Base-by-base conservation (phyloP, 495 filamentous ascomycete species). In the Darksidea phi region DNA sequence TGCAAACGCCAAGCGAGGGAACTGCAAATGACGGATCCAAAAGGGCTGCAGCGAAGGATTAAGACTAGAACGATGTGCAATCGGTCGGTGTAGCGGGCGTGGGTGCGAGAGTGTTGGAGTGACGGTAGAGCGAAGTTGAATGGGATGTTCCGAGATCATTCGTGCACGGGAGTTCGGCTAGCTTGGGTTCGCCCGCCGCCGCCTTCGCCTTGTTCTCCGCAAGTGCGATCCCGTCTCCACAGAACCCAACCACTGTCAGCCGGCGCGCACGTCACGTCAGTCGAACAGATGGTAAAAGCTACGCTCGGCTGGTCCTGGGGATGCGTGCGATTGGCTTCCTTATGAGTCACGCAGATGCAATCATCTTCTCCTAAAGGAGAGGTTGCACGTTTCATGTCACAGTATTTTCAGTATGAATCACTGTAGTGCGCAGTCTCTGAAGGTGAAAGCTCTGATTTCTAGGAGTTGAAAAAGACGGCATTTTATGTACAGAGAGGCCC, bases 131-230 rank as follows among this genome's bases (percentile, higher is more conserved):
- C 21, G 36, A 47, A 43, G 36, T 55, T 15, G 34, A 12, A n/a
- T 4, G 5, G 18, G 25, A 48, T 48, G 46, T 48, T 48, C 25
- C 41, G 38, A 25, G 24, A 36, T 23, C 24, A 26, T 43, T 38
- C 25, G 42, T 41, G 54, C 54, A 25, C 54, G 54, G 54, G 54
- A 47, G 54, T 47, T 57, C 54, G 54, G 54, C 54, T 57, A 18
- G 28, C 10, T 10, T 32, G 10, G 28, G 28, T 3, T 32, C 4
- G 52, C n/a, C 23, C 32, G 50, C 26, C 50, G 26, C 52, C 10
- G 26, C 23, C 8, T 11, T n/a, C 17, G 36, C 34, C 18, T 54
- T 26, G 32, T 54, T 54, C 52, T 54, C 52, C 52, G 52, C 52
- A 54, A 54, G 15, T 21, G n/a, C n/a, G 37, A 42, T 21, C 28